Evolutionary conservation across 371 early-diverging fungal species (phyloP).

Genomic region (Lichtheimia hyalospora): DNA sequence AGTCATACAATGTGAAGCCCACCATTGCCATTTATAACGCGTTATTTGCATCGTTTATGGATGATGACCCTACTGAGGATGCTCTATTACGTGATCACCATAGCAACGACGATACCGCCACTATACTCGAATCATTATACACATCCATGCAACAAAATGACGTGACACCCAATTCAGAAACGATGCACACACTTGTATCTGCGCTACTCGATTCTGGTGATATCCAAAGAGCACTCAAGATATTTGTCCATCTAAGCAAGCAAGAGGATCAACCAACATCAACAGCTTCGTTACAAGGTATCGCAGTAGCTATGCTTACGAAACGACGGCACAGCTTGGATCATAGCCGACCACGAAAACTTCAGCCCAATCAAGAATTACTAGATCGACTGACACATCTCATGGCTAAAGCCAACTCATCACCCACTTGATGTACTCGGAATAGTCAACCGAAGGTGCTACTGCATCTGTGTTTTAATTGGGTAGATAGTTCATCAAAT

Average conservation of each 20-base stretch:
- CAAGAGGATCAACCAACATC: not conserved
- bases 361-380: slow-evolving; percentile 27
- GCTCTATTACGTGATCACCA: not conserved
- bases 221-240: slow-evolving; percentile 44
- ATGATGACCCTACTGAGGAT: not conserved
- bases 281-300: not conserved
- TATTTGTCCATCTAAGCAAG: slow-evolving; percentile 36
- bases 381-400: slow-evolving; percentile 28
- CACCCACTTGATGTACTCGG: not conserved
- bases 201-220: slow-evolving; percentile 57
- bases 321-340: slow-evolving; percentile 10
- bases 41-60: slow-evolving; percentile 34
- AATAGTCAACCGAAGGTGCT: not conserved
- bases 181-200: slow-evolving; percentile 53
- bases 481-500: not conserved
- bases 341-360: slow-evolving; percentile 13
- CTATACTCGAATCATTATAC: slow-evolving; percentile 22
- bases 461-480: not conserved
- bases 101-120: not conserved
- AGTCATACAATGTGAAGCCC: slow-evolving; percentile 19
- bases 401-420: not conserved
- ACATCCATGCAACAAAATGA: slow-evolving; percentile 22
- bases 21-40: slow-evolving; percentile 34
- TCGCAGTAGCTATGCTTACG: slow-evolving; percentile 21
- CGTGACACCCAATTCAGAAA: slow-evolving; percentile 42